Conservation (phyloP, 345 rosid species). For the Salix koriyanagi region DNA sequence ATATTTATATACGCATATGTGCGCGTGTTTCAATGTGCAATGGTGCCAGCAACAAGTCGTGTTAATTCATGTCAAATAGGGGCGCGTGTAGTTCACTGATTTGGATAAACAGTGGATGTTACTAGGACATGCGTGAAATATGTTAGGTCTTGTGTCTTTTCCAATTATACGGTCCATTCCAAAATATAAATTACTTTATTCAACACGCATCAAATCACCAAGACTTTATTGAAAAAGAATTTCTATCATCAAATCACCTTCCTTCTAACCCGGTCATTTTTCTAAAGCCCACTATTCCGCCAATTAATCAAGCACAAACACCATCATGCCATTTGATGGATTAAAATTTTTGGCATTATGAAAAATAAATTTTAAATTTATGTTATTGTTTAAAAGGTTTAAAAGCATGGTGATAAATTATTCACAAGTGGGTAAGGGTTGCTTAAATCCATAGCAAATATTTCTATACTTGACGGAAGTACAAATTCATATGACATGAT, state of each 20-base stretch:
- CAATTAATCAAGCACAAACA: no score
- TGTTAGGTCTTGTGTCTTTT: not conserved
- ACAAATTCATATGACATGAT: no score
- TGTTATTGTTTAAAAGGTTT: no score
- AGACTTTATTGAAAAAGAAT: not conserved
- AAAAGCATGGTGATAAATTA: no score
- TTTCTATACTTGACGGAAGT: no score
- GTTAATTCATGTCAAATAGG: not conserved
- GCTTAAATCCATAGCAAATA: no score
- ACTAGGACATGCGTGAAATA: not conserved
- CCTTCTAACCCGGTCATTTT: not conserved
- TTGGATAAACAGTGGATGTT: not conserved
- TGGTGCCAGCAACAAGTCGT: not conserved
- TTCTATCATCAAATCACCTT: not conserved
- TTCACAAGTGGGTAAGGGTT: no score
- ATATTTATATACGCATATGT: fast-evolving
- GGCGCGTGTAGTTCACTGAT: not conserved
- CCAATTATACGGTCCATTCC: not conserved
- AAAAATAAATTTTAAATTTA: no score
- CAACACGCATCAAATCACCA: not conserved
- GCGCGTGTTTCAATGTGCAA: not conserved
- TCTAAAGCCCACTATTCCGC: not conserved
- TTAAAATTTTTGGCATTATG: no score
- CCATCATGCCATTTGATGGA: no score
- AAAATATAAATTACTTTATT: not conserved